Conservation (phyloP, 2,329 filamentous ascomycete species). For the Aspergillus quadricinctus region DNA sequence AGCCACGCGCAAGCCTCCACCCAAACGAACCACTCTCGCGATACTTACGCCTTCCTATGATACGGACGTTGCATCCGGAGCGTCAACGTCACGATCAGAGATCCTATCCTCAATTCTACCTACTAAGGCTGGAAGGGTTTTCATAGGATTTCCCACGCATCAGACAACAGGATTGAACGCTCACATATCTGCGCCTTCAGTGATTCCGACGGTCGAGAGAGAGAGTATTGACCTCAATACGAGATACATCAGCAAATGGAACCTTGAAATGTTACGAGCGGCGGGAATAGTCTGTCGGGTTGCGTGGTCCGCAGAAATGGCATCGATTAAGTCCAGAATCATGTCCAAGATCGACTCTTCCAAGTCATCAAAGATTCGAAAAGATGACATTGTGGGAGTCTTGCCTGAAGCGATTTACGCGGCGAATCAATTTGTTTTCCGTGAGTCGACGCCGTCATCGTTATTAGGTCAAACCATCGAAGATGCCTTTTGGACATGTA, state of each 20-base stretch:
- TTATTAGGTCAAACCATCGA: conserved; percentile 84
- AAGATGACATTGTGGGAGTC: conserved; percentile 61
- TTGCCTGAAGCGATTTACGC: conserved; percentile 78
- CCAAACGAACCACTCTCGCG: conserved; percentile 78
- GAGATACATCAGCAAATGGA: conserved; percentile 91
- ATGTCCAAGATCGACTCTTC: conserved; percentile 28
- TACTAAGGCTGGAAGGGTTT: conserved; percentile 83
- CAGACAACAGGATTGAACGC: conserved; percentile 93
- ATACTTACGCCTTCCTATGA: conserved; percentile 90
- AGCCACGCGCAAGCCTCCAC: conserved; percentile 94
- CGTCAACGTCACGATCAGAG: conserved; percentile 51
- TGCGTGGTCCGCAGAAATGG: conserved; percentile 85
- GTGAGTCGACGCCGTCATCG: conserved; percentile 81
- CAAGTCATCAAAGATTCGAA: conserved; percentile 51
- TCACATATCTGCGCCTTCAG: conserved; percentile 90
- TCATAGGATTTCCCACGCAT: conserved; percentile 95
- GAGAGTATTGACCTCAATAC: conserved; percentile 97
- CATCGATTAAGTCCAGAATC: conserved; percentile 63
- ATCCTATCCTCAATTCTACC: conserved; percentile 89
- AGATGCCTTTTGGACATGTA: conserved; percentile 93
- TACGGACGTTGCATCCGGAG: conserved; percentile 64
- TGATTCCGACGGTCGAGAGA: conserved; percentile 95
- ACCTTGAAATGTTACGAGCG: conserved; percentile 84
- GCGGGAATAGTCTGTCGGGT: conserved; percentile 87
- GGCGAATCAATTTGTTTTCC: conserved; percentile 81